Evolutionary conservation across 2,329 filamentous ascomycete species (phyloP), one percentile per base, ranked within the genome.

Genomic region (Scedosporium apiospermum): DNA sequence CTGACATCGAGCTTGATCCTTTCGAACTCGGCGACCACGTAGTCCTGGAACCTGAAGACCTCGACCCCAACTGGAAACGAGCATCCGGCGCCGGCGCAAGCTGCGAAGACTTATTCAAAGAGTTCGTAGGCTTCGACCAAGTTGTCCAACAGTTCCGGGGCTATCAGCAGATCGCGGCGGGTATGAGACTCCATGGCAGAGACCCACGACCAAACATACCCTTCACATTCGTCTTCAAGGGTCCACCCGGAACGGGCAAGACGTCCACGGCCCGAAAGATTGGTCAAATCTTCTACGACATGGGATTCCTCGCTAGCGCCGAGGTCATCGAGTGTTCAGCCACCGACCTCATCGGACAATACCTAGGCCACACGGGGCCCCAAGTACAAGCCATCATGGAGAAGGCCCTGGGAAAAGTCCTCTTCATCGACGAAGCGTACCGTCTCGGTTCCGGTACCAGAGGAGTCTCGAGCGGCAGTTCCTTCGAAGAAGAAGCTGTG

Each of bases 381-480:
- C 89, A 49, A 65, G 85, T 88, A 0, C 76, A 82, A 34, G 71
- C 82, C 0, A 72, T 58, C 38, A 42, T 91, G 0, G 85, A 90
- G 61, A 82, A 77, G 41, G 83, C 82, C 0, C 77, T 90, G 0
- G 88, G 89, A 0, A 83, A 81, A 26, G 84, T 91, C 0, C 76
- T 92, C 0, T 87, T 91, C 64, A 81, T 92, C 7, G 88, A 91
- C 63, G 88, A 91, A 69, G 88, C 88, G 0, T 91, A 91, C 66
- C 80, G 87, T 0, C 79, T 91, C 0, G 23, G 23, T 4, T 38
- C 34, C 34, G 34, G 34, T 14, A 38, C 34, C 10, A 38, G 34
- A 38, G 34, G 34, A 14, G 34, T 2, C 34, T 38, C 34, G 34
- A 66, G 66, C 0, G 80, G 82, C 1, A 83, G 83, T 0, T 67